Conservation (phyloP, 2,329 filamentous ascomycete species). For the Colletotrichum tabaci region DNA sequence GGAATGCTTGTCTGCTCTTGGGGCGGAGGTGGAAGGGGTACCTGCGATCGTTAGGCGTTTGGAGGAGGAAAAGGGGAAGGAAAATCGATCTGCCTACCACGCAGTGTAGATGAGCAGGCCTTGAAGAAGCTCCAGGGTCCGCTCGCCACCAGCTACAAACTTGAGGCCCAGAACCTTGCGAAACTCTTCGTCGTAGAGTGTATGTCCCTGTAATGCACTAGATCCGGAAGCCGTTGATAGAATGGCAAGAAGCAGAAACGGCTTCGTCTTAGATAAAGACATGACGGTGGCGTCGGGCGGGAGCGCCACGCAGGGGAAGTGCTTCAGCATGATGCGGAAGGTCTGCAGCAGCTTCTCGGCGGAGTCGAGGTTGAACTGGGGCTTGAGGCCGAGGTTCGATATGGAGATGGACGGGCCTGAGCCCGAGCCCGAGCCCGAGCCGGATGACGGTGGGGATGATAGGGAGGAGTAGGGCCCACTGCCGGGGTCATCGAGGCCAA, state of each 20-base stretch:
- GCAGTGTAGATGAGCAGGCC: slow-evolving; percentile 70
- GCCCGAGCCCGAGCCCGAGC: slow-evolving; percentile 37
- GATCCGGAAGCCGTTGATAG: slow-evolving; percentile 65
- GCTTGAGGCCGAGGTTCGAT: slow-evolving; percentile 60
- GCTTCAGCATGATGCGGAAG: slow-evolving; percentile 60
- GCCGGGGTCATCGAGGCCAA: slow-evolving; percentile 18
- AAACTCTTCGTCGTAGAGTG: slow-evolving; percentile 71
- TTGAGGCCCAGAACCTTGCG: slow-evolving; percentile 70
- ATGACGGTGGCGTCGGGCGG: slow-evolving; percentile 58
- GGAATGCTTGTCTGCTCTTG: slow-evolving; percentile 63
- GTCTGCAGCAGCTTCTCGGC: slow-evolving; percentile 61
- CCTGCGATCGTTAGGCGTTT: slow-evolving; percentile 52
- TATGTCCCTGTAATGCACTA: slow-evolving; percentile 65
- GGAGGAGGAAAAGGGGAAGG: background rate
- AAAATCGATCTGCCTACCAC: slow-evolving; percentile 59
- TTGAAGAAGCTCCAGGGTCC: slow-evolving; percentile 69
- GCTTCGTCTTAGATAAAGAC: slow-evolving; percentile 60
- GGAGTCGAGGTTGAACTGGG: slow-evolving; percentile 70
- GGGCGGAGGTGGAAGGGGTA: slow-evolving; percentile 70
- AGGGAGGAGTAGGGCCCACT: slow-evolving; percentile 30
- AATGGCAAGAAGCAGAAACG: slow-evolving; percentile 69
- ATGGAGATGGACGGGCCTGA: slow-evolving; percentile 50
- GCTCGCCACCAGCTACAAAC: slow-evolving; percentile 70
- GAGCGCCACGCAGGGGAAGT: slow-evolving; percentile 62
- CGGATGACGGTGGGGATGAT: slow-evolving; percentile 44